phyloP scores from a whole-genome alignment of 2,329 filamentous ascomycete genomes.

The Mycosphaerelloides madeirae region DNA sequence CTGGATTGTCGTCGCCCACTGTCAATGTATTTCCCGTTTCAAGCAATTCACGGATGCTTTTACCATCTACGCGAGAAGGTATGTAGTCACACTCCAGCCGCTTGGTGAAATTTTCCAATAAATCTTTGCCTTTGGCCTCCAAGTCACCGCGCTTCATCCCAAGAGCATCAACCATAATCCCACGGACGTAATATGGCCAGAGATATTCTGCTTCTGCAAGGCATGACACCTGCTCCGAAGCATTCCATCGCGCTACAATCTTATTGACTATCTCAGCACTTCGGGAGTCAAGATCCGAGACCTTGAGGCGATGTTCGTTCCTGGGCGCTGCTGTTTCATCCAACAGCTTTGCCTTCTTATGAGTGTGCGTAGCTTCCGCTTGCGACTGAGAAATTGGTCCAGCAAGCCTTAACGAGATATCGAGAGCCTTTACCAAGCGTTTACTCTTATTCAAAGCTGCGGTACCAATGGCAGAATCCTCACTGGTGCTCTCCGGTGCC shows the following conservation, averaged over 20 bases:
- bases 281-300: constrained; percentile 2
- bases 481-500: neutral
- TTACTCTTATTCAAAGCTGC: constrained; percentile 2
- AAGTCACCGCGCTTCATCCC: neutral
- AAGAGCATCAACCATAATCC: constrained; percentile 7
- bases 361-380: neutral
- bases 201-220: constrained; percentile 3
- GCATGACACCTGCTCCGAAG: constrained; percentile 1
- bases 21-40: constrained; percentile 7
- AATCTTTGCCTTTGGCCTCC: neutral
- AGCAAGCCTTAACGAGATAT: constrained; percentile 2
- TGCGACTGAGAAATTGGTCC: neutral
- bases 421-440: constrained; percentile 2
- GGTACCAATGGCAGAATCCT: neutral
- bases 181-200: constrained; percentile 7
- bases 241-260: constrained; percentile 2
- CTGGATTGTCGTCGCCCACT: neutral
- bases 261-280: constrained; percentile 3
- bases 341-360: neutral
- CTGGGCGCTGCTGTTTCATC: neutral
- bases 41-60: constrained; percentile 3
- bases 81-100: neutral
- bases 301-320: neutral
- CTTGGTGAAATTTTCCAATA: neutral
- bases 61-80: neutral